phyloP scores from a whole-genome alignment of 2,329 filamentous ascomycete species.

The Fusarium humuli region DNA sequence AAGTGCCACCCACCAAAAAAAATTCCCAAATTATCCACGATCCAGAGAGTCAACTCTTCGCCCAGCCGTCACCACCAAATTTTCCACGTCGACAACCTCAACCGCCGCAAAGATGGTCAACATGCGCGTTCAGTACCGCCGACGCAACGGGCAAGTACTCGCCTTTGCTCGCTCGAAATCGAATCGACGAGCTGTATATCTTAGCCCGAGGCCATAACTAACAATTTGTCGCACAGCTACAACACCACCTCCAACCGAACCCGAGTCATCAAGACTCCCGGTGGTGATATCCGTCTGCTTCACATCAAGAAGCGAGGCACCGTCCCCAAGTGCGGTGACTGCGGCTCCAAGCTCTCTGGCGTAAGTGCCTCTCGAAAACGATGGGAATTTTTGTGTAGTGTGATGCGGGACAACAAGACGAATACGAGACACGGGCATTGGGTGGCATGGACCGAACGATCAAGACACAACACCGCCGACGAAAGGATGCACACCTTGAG shows the following conservation, averaged over 20 bases:
- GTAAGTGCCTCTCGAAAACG: slow-evolving; percentile 72
- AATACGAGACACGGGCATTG: slow-evolving; percentile 14
- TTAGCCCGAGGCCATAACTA: slow-evolving; percentile 39
- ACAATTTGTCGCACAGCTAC: slow-evolving; percentile 72
- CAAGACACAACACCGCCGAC: background rate
- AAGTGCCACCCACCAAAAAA: slow-evolving; percentile 52
- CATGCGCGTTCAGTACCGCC: slow-evolving; percentile 68
- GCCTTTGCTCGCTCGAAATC: slow-evolving; percentile 37
- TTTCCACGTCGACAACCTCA: slow-evolving; percentile 11
- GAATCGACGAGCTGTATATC: slow-evolving; percentile 25
- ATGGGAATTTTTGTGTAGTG: slow-evolving; percentile 24
- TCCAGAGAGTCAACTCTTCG: slow-evolving; percentile 1
- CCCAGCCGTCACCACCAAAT: slow-evolving; percentile 12
- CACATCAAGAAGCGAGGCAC: slow-evolving; percentile 99
- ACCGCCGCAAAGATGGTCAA: slow-evolving; percentile 66
- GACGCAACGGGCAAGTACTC: slow-evolving; percentile 80
- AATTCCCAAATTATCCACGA: slow-evolving; percentile 40
- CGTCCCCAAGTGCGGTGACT: slow-evolving; percentile 99
- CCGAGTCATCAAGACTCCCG: slow-evolving; percentile 94
- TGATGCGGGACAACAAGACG: slow-evolving; percentile 29
- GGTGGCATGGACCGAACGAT: slow-evolving; percentile 5
- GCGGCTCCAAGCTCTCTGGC: slow-evolving; percentile 95
- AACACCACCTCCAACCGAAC: slow-evolving; percentile 99
- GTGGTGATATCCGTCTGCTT: slow-evolving; percentile 93
- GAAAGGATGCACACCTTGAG: background rate